These are phyloP conservation scores for Alternaria solani DNA, from an alignment of 2,329 filamentous ascomycete genomes.

Conservation along the genomic window DNA sequence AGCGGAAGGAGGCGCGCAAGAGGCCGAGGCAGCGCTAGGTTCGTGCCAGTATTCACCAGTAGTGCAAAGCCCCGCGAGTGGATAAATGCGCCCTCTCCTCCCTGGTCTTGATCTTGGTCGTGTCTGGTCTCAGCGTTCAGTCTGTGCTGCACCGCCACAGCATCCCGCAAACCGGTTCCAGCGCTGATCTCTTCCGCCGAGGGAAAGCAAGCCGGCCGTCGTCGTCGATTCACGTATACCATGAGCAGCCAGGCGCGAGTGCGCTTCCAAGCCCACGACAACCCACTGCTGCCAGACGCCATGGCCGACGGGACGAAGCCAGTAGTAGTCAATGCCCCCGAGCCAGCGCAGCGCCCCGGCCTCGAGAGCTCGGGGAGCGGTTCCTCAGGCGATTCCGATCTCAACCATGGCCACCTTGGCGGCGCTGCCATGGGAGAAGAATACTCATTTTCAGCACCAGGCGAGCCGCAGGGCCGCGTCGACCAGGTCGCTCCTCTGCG, in stretches of 20 bases:
- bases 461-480: constrained; percentile 31
- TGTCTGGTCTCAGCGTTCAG: too few species aligned
- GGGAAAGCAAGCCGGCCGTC: constrained; percentile 7
- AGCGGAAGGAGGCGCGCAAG: not conserved
- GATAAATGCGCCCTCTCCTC: not conserved
- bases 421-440: constrained; percentile 51
- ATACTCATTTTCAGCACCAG: constrained; percentile 48
- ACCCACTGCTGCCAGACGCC: constrained; percentile 23
- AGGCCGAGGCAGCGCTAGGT: not conserved
- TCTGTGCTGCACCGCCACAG: constrained; percentile 20
- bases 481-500: constrained; percentile 47
- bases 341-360: constrained; percentile 15
- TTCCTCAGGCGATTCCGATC: constrained; percentile 56
- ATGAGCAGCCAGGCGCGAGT: constrained; percentile 39
- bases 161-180: constrained; percentile 11
- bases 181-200: constrained; percentile 21
- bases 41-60: not conserved
- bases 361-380: constrained; percentile 54
- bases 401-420: constrained; percentile 51
- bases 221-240: constrained; percentile 6
- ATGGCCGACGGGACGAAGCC: constrained; percentile 41
- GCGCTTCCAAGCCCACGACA: constrained; percentile 31
- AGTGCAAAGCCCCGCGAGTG: not conserved
- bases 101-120: too few species aligned
- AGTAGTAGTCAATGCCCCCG: constrained; percentile 42